Evolutionary conservation across 2,329 filamentous ascomycete genomes (phyloP).

Genomic region (Hymenoscyphus infarciens): DNA sequence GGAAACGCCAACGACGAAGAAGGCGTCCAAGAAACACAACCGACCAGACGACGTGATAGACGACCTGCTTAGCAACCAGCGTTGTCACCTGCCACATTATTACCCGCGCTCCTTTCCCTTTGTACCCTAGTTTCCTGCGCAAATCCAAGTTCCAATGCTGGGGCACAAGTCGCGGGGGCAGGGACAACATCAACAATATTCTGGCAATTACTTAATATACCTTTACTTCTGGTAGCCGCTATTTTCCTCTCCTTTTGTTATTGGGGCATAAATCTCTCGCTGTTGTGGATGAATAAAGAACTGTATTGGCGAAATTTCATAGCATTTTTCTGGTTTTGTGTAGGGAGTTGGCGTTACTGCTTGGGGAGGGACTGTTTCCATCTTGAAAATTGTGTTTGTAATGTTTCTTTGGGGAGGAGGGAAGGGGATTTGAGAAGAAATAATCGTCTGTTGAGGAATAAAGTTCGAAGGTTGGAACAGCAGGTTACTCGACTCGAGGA

Average conservation of each 20-base stretch:
- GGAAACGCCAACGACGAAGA: background rate
- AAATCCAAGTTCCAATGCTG: background rate
- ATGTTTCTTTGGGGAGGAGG: background rate
- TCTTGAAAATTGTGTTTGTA: background rate
- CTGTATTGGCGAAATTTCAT: background rate
- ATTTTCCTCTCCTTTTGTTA: slow-evolving; percentile 11
- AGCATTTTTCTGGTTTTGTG: background rate
- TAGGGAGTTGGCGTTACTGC: background rate
- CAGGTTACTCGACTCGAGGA: background rate
- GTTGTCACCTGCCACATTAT: slow-evolving; percentile 4
- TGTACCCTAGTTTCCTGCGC: background rate
- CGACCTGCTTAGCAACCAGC: background rate
- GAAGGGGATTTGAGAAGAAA: background rate
- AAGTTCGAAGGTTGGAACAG: background rate
- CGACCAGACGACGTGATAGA: background rate
- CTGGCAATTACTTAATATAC: slow-evolving; percentile 1
- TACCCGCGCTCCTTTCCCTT: background rate
- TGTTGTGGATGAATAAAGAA: background rate
- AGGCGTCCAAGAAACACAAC: too few species aligned
- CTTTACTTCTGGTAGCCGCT: slow-evolving; percentile 4
- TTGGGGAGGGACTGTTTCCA: background rate
- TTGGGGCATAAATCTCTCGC: slow-evolving; percentile 2
- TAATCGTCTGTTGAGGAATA: background rate
- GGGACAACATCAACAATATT: slow-evolving; percentile 2
- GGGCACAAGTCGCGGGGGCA: background rate